Evolutionary conservation across 345 rosid species (phyloP), one percentile per base, ranked within the genome.

Genomic region (Cardamine resedifolia): DNA sequence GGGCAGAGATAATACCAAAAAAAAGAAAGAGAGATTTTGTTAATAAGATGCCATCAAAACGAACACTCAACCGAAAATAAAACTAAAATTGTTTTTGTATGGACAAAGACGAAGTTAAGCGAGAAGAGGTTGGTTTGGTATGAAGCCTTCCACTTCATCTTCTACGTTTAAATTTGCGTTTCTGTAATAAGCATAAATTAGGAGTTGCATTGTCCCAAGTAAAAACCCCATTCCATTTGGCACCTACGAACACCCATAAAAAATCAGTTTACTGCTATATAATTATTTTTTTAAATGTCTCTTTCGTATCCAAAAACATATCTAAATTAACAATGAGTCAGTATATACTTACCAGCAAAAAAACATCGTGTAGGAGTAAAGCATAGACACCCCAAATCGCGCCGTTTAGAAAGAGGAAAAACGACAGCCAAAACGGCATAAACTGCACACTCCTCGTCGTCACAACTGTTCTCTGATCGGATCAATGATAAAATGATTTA

Each of bases 371-470:
- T 2, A 80, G 70, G 38, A 88, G 86, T 10, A 83, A 16, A 16
- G 97, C 95, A 49, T 87, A 88, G 65, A 83, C 55, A 15, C 85
- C 77, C 97, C 92, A 91, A 27, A 81, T 71, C 5, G 82, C 90
- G 5, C 92, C 91, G 33, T 91, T 91, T 70, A 88, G 67, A 73
- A 85, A 84, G 10, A 85, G 57, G 80, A 78, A 87, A 30, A 87
- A 85, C 2, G 97, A 87, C 27, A 90, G 83, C 33, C 84, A 67
- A 74, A 90, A 88, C 1, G 92, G 97, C 95, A 90, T 87, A 78
- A 77, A 90, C 73, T 83, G 81, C 14, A 88, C 95, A 33, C 95
- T 90, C 71, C 78, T 85, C 0, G 80, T 88, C 0, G 72, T 82
- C 72, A 90, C 83, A 72, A 90, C 92, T 26, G 87, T 87, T 88